Conservation (phyloP, 345 rosid genomes). For the Litchi chinensis region DNA sequence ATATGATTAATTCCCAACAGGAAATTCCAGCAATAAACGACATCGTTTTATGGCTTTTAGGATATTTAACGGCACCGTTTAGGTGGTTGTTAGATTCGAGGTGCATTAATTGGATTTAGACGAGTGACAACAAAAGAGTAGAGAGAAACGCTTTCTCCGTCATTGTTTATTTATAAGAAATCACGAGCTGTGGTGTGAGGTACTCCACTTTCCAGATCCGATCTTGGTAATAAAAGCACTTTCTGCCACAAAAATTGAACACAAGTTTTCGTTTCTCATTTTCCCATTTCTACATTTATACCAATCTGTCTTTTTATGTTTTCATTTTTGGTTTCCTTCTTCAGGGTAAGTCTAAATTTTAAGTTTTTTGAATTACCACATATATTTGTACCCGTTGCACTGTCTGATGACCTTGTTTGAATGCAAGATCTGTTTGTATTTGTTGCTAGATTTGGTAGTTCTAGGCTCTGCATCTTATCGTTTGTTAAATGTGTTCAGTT, state of each 20-base stretch:
- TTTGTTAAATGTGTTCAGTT: neutral
- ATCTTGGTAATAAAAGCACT: neutral
- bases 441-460: neutral
- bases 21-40: neutral
- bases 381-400: neutral
- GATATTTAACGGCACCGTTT: neutral
- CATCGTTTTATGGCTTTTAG: neutral
- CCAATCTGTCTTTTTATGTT: neutral
- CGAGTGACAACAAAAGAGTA: neutral
- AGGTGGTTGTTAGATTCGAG: neutral
- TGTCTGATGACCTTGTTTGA: neutral
- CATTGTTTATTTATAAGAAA: neutral
- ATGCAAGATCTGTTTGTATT: conserved; percentile 8
- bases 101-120: neutral
- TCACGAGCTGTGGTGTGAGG: neutral
- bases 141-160: neutral
- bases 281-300: neutral
- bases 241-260: neutral
- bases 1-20: neutral
- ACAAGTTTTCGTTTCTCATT: neutral
- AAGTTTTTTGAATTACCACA: neutral
- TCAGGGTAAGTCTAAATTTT: neutral
- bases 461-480: neutral
- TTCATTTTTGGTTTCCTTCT: neutral
- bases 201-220: conserved; percentile 4